phyloP scores from a whole-genome alignment of 768 basidiomycete species.

The Boletus sp. region DNA sequence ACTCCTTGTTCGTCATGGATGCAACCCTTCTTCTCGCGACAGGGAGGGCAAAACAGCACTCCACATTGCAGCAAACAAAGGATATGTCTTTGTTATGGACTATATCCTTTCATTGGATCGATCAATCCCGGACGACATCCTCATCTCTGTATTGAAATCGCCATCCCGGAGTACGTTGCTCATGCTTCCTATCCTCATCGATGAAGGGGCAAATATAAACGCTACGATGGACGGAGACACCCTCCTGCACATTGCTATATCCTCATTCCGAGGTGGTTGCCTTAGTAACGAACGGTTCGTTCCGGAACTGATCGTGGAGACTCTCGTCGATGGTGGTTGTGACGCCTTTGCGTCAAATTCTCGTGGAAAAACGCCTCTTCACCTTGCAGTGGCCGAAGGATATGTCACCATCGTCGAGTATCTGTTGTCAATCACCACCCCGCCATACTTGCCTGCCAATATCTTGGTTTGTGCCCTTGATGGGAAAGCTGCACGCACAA shows the following conservation, averaged over 20 bases:
- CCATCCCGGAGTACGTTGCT: background rate
- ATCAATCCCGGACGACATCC: conserved; percentile 1
- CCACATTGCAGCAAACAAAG: background rate
- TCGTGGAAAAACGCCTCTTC: background rate
- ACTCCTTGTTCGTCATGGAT: background rate
- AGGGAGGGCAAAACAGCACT: background rate
- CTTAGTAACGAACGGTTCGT: accelerated
- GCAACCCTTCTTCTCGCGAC: background rate
- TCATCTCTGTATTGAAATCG: background rate
- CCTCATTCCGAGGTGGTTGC: background rate
- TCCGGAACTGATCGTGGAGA: background rate
- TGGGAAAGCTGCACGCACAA: no score
- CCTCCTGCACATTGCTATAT: background rate
- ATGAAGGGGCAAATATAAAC: background rate
- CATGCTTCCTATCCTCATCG: background rate
- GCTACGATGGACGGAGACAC: background rate
- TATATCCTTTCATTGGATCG: background rate
- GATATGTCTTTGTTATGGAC: background rate
- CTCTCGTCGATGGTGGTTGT: conserved; percentile 2
- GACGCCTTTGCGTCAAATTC: background rate
- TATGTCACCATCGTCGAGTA: background rate
- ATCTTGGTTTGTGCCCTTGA: background rate
- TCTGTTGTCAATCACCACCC: background rate
- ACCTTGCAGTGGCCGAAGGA: background rate
- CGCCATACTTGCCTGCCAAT: background rate